These are phyloP conservation scores for Avena sativa DNA, from an alignment of 176 grass and related monocot species.

Conservation along the genomic window DNA sequence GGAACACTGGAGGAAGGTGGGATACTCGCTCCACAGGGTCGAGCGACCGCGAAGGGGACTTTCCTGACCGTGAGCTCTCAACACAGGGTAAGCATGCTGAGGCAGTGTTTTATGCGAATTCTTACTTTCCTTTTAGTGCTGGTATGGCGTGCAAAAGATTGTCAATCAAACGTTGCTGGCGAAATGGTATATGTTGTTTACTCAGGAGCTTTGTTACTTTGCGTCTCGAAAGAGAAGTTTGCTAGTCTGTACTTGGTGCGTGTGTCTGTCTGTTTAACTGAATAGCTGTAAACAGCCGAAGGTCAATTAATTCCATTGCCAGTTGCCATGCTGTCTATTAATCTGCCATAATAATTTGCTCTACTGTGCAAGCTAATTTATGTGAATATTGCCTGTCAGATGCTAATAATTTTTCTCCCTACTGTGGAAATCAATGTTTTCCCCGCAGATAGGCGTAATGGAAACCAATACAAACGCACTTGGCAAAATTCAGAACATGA, in stretches of 20 bases:
- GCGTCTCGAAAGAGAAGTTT: background rate
- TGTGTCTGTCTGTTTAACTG: background rate
- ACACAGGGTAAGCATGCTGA: conserved; percentile 52
- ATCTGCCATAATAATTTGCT: background rate
- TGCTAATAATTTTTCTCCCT: too few relatives aligned
- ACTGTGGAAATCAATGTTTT: background rate
- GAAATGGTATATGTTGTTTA: background rate
- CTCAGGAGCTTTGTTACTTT: conserved; percentile 1
- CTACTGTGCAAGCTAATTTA: background rate
- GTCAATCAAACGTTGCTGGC: background rate
- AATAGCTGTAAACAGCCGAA: conserved; percentile 6
- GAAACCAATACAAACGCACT: conserved; percentile 60
- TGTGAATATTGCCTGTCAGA: too few relatives aligned
- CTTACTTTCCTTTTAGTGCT: background rate
- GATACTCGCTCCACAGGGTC: conserved; percentile 76
- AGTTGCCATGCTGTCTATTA: conserved; percentile 1
- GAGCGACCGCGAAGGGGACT: conserved; percentile 69
- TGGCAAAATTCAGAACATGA: conserved; percentile 87
- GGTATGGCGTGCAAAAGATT: background rate
- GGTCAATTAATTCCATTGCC: background rate
- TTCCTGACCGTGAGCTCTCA: conserved; percentile 54
- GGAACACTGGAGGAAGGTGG: conserved; percentile 70
- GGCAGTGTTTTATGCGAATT: background rate
- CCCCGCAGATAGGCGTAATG: conserved; percentile 65
- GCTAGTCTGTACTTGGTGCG: conserved; percentile 11